Evolutionary conservation across 352 stramenopile species (phyloP), one percentile per base, ranked within the genome.

Genomic region (Globisporangium cederbergense): DNA sequence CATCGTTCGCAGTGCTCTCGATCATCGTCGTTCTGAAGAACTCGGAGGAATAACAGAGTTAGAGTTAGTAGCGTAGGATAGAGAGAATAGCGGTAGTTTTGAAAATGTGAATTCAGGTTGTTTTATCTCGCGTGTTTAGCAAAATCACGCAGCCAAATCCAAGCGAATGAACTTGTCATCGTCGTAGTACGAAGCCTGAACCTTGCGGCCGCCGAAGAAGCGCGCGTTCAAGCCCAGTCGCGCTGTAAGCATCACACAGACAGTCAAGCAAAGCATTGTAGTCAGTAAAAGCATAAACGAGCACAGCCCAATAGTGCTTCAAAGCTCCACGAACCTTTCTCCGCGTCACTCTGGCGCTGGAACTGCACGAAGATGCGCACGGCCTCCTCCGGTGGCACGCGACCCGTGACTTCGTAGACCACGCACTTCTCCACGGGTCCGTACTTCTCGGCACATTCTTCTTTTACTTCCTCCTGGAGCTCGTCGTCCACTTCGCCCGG

Each of bases 321-420:
- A 63, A 7, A 13, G n/a, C 2, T n/a, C 11, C 59, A 45, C 58
- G 6, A 76, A 95, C 82, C 86, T 88, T 91, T 92, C 10, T 88
- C 79, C 7, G 91, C 90, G 60, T 93, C 82, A 40, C 57, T 53
- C 49, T 81, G 68, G 11, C 78, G 68, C 32, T 76, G 68, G 65
- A 97, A 97, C 63, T 95, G 72, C 46, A 97, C 90, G 64, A 97
- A 97, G 46, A 94, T 96, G 10, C 89, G 85, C 8, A 97, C 88
- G 9, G 79, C 80, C 76, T 97, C 81, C 70, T 96, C 82, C 0
- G 78, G 62, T 6, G 60, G 13, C 3, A 86, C 74, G 11, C 66
- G 73, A 32, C 70, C 74, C 14, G 59, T 75, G 28, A 86, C 62
- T 73, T 97, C 86, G 58, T 84, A 83, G 20, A 97, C 78, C 14